These are phyloP conservation scores for Kwoniella dejecticola DNA, from an alignment of 768 basidiomycete species.

Conservation along the genomic window DNA sequence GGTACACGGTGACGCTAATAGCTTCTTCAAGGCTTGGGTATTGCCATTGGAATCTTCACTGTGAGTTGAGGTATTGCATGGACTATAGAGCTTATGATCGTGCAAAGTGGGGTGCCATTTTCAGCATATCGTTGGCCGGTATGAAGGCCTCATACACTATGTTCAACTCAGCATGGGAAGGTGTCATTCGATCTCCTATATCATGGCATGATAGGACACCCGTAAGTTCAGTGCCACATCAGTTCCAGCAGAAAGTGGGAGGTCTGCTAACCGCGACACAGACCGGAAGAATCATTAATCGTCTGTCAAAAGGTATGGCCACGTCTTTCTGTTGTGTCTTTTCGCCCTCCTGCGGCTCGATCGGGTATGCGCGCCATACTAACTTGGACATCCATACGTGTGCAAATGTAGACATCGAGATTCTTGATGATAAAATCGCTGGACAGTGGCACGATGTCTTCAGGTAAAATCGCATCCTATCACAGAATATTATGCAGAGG, in stretches of 20 bases:
- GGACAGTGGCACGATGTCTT: slow-evolving; percentile 32
- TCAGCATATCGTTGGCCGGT: slow-evolving; percentile 45
- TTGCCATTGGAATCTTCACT: slow-evolving; percentile 24
- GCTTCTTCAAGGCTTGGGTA: slow-evolving; percentile 30
- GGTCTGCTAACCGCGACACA: slow-evolving; percentile 5
- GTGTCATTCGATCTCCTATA: slow-evolving; percentile 65
- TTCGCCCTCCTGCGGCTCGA: too few species aligned
- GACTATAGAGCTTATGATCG: neutral
- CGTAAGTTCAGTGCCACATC: slow-evolving; percentile 10
- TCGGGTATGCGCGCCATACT: too few species aligned
- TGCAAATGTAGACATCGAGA: slow-evolving; percentile 54
- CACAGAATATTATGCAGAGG: neutral
- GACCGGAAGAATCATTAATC: slow-evolving; percentile 45
- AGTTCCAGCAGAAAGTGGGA: neutral
- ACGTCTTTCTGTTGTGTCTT: neutral
- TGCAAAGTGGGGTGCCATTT: slow-evolving; percentile 33
- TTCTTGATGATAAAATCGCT: slow-evolving; percentile 50
- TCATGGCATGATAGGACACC: slow-evolving; percentile 73
- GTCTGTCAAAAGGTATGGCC: slow-evolving; percentile 39
- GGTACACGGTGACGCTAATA: neutral
- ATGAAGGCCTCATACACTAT: slow-evolving; percentile 58
- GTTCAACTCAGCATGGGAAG: slow-evolving; percentile 63
- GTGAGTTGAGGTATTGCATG: too few species aligned
- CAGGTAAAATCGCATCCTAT: too few species aligned
- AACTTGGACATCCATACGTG: too few species aligned